Evolutionary conservation across 805 yeast genomes (phyloP).

Genomic region (Metschnikowia kofuensis): DNA sequence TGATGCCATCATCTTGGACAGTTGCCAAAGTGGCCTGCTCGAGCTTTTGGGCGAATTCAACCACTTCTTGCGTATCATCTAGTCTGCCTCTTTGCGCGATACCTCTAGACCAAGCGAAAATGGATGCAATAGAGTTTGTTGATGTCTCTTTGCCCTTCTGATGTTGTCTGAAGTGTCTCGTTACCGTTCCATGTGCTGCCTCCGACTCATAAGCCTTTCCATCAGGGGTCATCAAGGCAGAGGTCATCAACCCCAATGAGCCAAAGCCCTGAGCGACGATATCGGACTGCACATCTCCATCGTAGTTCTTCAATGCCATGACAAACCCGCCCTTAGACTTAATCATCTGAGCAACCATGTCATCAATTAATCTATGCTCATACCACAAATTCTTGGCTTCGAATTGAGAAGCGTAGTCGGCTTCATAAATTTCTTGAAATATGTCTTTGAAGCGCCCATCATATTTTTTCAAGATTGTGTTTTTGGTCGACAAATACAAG

Average conservation of each 20-base stretch:
- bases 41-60: slow-evolving; percentile 69
- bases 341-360: slow-evolving; percentile 98
- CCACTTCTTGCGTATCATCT: slow-evolving; percentile 83
- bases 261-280: slow-evolving; percentile 98
- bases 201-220: slow-evolving; percentile 94
- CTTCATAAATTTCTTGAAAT: slow-evolving; percentile 76
- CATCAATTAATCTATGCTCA: slow-evolving; percentile 95
- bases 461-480: slow-evolving; percentile 89
- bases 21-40: slow-evolving; percentile 87
- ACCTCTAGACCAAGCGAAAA: slow-evolving; percentile 96
- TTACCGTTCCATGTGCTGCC: slow-evolving; percentile 99
- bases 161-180: slow-evolving; percentile 93
- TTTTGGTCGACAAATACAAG: slow-evolving; percentile 85
- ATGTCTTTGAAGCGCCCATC: slow-evolving; percentile 96
- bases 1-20: slow-evolving; percentile 76
- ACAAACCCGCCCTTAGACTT: slow-evolving; percentile 93
- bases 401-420: slow-evolving; percentile 65
- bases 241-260: slow-evolving; percentile 94
- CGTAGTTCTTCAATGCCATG: slow-evolving; percentile 96
- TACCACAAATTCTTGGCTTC: slow-evolving; percentile 87
- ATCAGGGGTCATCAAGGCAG: slow-evolving; percentile 94
- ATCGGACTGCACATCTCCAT: slow-evolving; percentile 96
- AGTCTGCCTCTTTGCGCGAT: slow-evolving; percentile 87
- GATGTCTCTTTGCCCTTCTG: slow-evolving; percentile 97
- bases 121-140: slow-evolving; percentile 95